Percentiles rank a stretch among this genome's conserved stretches.
phyloP scores from a whole-genome alignment of 768 basidiomycete genomes.

The Hygrocybe punicea region DNA sequence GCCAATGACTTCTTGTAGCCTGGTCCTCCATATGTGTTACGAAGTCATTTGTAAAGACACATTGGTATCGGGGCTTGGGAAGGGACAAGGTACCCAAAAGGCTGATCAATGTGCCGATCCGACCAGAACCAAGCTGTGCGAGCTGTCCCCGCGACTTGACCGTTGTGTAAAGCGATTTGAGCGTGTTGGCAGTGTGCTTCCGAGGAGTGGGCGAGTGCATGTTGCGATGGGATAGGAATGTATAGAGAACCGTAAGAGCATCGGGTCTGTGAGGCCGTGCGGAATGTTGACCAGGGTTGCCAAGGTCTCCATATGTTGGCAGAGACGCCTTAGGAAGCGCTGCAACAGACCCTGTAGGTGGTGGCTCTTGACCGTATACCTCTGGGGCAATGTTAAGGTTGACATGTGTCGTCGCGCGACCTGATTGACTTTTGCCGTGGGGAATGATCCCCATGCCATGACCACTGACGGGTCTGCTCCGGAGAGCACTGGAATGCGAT shows the following conservation, averaged over 20 bases:
- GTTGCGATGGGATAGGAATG: slow-evolving; percentile 22
- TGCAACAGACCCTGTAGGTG: background rate
- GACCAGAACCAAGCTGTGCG: slow-evolving; percentile 30
- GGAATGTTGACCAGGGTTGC: background rate
- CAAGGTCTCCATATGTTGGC: background rate
- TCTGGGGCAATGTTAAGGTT: no score
- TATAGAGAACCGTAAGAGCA: slow-evolving; percentile 17
- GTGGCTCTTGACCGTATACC: no score
- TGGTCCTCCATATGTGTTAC: slow-evolving; percentile 28
- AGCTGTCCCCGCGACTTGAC: slow-evolving; percentile 35
- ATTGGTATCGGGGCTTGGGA: slow-evolving; percentile 14
- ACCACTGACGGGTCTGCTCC: background rate
- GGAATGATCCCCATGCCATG: no score
- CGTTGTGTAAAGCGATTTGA: slow-evolving; percentile 41
- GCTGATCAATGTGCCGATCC: slow-evolving; percentile 40
- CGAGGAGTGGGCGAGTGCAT: slow-evolving; percentile 11
- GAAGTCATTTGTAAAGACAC: slow-evolving; percentile 31
- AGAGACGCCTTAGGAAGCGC: background rate
- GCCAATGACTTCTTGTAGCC: slow-evolving; percentile 42
- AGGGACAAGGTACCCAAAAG: slow-evolving; percentile 52
- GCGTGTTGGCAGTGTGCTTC: slow-evolving; percentile 28
- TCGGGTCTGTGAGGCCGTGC: background rate
- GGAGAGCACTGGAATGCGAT: background rate
- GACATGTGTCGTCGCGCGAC: no score
- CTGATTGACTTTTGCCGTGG: no score